phyloP scores from a whole-genome alignment of 2,329 filamentous ascomycete species.

The Botrytis deweyae region DNA sequence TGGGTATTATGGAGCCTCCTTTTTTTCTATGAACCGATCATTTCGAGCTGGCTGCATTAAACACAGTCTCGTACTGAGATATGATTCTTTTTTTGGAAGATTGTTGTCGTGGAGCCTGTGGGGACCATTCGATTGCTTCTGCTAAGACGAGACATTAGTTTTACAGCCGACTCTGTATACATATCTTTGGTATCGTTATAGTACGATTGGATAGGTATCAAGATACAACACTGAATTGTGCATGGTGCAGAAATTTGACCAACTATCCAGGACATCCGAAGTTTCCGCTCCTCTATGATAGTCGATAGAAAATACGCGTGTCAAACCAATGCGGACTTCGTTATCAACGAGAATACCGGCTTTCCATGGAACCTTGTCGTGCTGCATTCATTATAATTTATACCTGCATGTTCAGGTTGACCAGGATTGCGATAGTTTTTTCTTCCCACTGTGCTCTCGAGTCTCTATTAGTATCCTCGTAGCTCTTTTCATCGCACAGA shows the following conservation, averaged over 20 bases:
- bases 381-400: neutral
- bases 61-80: neutral
- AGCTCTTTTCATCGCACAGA: neutral
- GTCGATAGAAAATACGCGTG: neutral
- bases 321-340: neutral
- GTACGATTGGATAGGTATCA: constrained; percentile 12
- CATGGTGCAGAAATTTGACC: neutral
- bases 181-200: neutral
- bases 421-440: neutral
- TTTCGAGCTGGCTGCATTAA: constrained; percentile 1
- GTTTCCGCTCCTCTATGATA: neutral
- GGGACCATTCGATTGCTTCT: constrained; percentile 11
- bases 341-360: constrained; percentile 13
- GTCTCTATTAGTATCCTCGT: neutral
- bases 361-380: constrained; percentile 7
- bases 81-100: constrained; percentile 5
- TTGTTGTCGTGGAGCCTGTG: constrained; percentile 12
- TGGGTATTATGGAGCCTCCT: neutral
- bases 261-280: constrained; percentile 5
- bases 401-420: constrained; percentile 7
- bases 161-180: constrained; percentile 7
- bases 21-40: neutral
- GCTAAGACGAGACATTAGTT: constrained; percentile 6
- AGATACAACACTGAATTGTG: neutral
- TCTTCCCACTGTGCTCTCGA: neutral